A percentile compares a stretch with the other conserved stretches of the same genome.
Conservation (phyloP, 1,284 basidiomycete species). For the Cerioporus squamosus region DNA sequence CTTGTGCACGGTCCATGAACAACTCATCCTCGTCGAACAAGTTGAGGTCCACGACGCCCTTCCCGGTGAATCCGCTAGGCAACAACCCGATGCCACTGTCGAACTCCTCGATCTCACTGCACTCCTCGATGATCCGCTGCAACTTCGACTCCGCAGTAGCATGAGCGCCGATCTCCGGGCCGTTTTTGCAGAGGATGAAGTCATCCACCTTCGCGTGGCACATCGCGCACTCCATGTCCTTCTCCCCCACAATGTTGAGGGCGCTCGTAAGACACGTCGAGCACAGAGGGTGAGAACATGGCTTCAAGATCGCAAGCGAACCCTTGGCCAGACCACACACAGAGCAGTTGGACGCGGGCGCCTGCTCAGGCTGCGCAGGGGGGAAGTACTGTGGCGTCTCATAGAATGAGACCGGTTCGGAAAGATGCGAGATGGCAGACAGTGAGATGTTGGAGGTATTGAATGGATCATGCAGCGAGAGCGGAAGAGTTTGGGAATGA, state of each 20-base stretch:
- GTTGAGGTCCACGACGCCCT: conserved; percentile 13
- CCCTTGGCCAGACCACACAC: conserved; percentile 52
- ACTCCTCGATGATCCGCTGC: conserved; percentile 21
- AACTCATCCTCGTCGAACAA: conserved; percentile 25
- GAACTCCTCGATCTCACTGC: conserved; percentile 23
- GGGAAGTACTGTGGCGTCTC: conserved; percentile 25
- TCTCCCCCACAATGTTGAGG: conserved; percentile 83
- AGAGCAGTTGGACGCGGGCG: conserved; percentile 42
- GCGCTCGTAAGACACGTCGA: conserved; percentile 80
- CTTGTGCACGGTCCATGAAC: conserved; percentile 37
- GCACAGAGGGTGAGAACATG: conserved; percentile 76
- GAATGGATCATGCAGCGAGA: conserved; percentile 40
- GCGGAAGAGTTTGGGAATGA: conserved; percentile 36
- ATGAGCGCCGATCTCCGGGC: not conserved
- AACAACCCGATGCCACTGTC: conserved; percentile 25
- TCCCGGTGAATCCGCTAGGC: conserved; percentile 25
- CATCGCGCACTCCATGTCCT: conserved; percentile 80
- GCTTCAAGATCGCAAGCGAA: conserved; percentile 66
- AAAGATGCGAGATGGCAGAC: conserved; percentile 31
- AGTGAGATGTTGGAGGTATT: conserved; percentile 31
- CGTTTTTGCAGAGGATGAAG: conserved; percentile 55
- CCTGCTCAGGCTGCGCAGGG: conserved; percentile 7
- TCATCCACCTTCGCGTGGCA: conserved; percentile 70
- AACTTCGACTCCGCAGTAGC: conserved; percentile 6
- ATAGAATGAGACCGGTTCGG: conserved; percentile 32